Base-by-base conservation (phyloP, 164 flowering plant genomes). In the Piper longum region DNA sequence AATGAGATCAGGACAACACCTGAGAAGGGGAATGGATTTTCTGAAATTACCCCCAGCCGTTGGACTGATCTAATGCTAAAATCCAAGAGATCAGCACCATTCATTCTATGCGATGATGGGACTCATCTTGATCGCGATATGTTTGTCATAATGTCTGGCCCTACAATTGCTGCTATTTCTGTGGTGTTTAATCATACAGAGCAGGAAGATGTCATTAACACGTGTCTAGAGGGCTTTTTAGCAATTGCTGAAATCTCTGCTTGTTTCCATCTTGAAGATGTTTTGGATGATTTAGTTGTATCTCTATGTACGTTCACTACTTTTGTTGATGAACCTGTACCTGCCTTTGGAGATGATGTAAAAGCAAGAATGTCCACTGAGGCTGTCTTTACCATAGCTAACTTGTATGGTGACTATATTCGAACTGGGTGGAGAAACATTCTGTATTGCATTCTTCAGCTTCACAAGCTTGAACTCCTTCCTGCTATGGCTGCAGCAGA, bases 351-450 rank as follows among this genome's bases (percentile, higher is more conserved):
- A 16, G 70, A 71, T 55, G 77, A 77, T 63, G 44, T 70, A 16
- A 74, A 77, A 66, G 76, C 78, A 58, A 74, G 68, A 58, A 70
- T 72, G 74, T 75, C 78, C 36, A 70, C 76, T 19, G 64, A 68
- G 17, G 65, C 81, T 4, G 68, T 78, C 43, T 78, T 78, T 68
- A 69, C 80, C 60, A 75, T 78, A 54, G 79, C 79, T 26, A 75
- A 73, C 58, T 68, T 60, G 11, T 78, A 59, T 67, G 81, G 81
- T 61, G 74, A 78, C 56, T 75, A 69, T 62, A 75, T 78, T 8
- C 76, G 81, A 42, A 63, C 73, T 16, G 81, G 79, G 44, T 78
- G 79, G 81, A 73, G 72, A 66, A 78, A 73, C 43, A 75, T 78
- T 16, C 51, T 78, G 66, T 79, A 78, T 55, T 78, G 79, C 65